A percentile compares a stretch with the other conserved stretches of the same genome.
Conservation (phyloP, 495 filamentous ascomycete genomes). For the Letharia lupina region DNA sequence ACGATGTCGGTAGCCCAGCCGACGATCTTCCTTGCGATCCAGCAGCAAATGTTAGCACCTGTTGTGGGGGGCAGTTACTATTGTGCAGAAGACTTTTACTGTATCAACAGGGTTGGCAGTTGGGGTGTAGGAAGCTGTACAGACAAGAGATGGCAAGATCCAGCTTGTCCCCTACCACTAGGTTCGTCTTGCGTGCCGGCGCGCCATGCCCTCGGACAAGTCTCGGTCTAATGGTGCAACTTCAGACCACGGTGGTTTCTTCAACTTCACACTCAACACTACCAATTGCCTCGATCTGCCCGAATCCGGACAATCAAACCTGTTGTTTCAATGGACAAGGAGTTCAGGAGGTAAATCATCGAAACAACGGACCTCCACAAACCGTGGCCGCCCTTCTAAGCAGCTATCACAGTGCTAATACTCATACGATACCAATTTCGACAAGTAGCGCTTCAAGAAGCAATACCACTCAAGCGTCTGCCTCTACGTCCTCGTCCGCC, state of each 20-base stretch:
- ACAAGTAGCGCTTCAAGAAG: too few relatives aligned
- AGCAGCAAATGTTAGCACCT: neutral
- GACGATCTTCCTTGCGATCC: neutral
- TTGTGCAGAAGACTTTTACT: neutral
- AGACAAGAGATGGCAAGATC: neutral
- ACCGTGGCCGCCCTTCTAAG: too few relatives aligned
- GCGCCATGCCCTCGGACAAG: neutral
- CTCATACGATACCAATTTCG: too few relatives aligned
- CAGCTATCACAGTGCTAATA: too few relatives aligned
- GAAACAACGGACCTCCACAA: too few relatives aligned
- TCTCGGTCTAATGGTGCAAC: neutral
- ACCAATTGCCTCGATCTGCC: constrained; percentile 2
- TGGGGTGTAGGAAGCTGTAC: neutral
- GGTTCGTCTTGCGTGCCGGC: neutral
- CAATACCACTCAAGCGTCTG: too few relatives aligned
- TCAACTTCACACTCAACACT: constrained; percentile 1
- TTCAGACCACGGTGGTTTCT: neutral
- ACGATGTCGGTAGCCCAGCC: neutral
- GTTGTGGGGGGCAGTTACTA: neutral
- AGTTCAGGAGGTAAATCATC: too few relatives aligned
- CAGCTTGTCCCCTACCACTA: neutral
- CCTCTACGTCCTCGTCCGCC: too few relatives aligned
- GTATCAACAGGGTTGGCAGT: neutral
- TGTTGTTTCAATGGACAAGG: neutral
- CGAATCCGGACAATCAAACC: neutral